Percentiles rank a stretch among this genome's conserved stretches.
These are phyloP conservation scores for Prunus armeniaca DNA, from an alignment of 306 rosid species.

Conservation along the genomic window DNA sequence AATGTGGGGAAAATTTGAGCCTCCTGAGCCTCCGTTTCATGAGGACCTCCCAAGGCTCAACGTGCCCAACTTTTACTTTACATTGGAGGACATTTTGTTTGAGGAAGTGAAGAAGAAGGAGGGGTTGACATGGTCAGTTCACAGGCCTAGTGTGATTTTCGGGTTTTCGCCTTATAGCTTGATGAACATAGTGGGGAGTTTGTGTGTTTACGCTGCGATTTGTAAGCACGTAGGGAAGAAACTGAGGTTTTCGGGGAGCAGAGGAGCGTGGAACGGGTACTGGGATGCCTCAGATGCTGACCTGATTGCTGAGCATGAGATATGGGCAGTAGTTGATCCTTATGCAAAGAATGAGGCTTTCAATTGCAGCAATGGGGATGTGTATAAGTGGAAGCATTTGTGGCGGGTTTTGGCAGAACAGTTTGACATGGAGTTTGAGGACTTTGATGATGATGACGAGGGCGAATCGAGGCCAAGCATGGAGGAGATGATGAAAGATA, in stretches of 20 bases:
- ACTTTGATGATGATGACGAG: conserved; percentile 18
- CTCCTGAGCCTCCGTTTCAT: conserved; percentile 47
- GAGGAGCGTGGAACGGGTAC: conserved; percentile 39
- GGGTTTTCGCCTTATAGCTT: conserved; percentile 59
- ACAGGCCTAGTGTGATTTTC: conserved; percentile 38
- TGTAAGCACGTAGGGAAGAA: conserved; percentile 56
- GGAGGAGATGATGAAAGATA: conserved; percentile 46
- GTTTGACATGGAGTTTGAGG: conserved; percentile 44
- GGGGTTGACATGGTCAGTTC: conserved; percentile 58
- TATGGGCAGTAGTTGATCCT: conserved; percentile 72
- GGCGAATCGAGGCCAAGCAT: conserved; percentile 3
- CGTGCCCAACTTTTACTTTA: conserved; percentile 42
- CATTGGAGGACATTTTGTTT: conserved; percentile 45
- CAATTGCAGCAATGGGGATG: conserved; percentile 58
- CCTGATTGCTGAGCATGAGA: conserved; percentile 62
- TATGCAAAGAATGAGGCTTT: conserved; percentile 50
- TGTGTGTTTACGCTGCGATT: conserved; percentile 53
- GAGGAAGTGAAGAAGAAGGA: conserved; percentile 41
- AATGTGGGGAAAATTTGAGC: conserved; percentile 23
- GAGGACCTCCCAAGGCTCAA: conserved; percentile 48
- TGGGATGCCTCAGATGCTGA: conserved; percentile 49
- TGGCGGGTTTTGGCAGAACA: conserved; percentile 58
- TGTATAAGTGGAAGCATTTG: conserved; percentile 56
- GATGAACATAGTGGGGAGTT: conserved; percentile 40
- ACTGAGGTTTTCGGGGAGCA: conserved; percentile 44